Base-by-base conservation (phyloP, 1,139 yeast genomes). In the Geotrichum restrictum region DNA sequence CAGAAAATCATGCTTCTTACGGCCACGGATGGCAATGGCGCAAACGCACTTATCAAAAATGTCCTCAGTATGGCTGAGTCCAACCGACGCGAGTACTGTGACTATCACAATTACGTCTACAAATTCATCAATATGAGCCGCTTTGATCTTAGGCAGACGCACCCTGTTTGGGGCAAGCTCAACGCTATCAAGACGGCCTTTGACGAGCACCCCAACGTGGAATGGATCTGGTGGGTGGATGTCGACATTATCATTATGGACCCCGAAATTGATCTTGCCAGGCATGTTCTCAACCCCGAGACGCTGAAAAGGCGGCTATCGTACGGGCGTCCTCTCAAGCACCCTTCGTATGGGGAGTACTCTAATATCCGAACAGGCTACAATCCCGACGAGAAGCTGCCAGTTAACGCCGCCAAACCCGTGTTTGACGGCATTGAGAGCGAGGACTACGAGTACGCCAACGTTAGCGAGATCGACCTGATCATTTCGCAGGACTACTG, bases 71-170 rank as follows among this genome's bases (percentile, higher is more conserved):
- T 56, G 61, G 62, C 67, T 19, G 55, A 62, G 40, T 49, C 56
- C 38, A 69, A 68, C 55, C 62, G 72, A 14, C 57, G 60, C 18
- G 69, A 65, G 38, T 69, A 67, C 54, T 64, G 69, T 41, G 57
- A 58, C 38, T 56, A 54, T 50, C 71, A 69, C 47, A 64, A 66
- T 34, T 66, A 66, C 53, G 57, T 57, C 7, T 62, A 68, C 49
- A 61, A 62, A 52, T 65, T 62, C 49, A 58, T 64, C 42, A 60
- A 67, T 55, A 54, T 62, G 40, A 53, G 63, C 18, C 57, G 62
- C 45, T 62, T 40, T 33, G 49, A 45, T 21, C 42, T 43, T 7
- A n/a, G 38, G 10, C 42, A 37, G 16, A 47, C 34, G 11, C 57
- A 53, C 52, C 61, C 47, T 45, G 60, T 53, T 29, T 65, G 62